phyloP scores from a whole-genome alignment of 2,329 filamentous ascomycete genomes.

The Diplodia mutila region DNA sequence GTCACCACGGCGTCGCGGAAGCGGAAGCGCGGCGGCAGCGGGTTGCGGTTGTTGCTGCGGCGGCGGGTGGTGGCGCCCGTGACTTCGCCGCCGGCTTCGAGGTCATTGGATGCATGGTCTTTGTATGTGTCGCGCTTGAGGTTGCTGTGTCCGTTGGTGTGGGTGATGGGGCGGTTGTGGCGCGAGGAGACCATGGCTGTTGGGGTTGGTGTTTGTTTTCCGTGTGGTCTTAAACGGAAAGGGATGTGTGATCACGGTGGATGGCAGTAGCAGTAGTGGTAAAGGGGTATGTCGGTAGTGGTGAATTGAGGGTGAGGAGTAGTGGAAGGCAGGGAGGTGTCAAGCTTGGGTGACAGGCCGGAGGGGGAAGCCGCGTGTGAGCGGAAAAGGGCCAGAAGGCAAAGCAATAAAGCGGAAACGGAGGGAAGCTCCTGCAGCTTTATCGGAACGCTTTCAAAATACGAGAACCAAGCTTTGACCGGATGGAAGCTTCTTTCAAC shows the following conservation, averaged over 20 bases:
- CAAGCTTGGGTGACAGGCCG: not conserved
- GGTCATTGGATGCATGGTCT: constrained; percentile 1
- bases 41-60: not conserved
- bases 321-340: not conserved
- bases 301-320: not conserved
- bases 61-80: not conserved
- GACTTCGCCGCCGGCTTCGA: not conserved
- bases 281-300: not conserved
- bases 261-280: not conserved
- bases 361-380: not conserved
- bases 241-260: not conserved
- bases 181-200: constrained; percentile 9
- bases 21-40: constrained; percentile 31
- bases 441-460: not conserved
- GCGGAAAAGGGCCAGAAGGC: not conserved
- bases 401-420: not conserved
- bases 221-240: not conserved
- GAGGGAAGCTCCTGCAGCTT: not conserved
- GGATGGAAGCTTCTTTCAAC: not conserved
- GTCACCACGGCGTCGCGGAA: constrained; percentile 55
- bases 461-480: too few relatives aligned
- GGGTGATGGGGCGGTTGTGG: not conserved
- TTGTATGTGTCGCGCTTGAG: not conserved
- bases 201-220: not conserved
- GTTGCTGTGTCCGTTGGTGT: not conserved